Percentiles rank a stretch among this genome's conserved stretches.
Conservation (phyloP, 768 basidiomycete species). For the Boletus vinaceobasis region DNA sequence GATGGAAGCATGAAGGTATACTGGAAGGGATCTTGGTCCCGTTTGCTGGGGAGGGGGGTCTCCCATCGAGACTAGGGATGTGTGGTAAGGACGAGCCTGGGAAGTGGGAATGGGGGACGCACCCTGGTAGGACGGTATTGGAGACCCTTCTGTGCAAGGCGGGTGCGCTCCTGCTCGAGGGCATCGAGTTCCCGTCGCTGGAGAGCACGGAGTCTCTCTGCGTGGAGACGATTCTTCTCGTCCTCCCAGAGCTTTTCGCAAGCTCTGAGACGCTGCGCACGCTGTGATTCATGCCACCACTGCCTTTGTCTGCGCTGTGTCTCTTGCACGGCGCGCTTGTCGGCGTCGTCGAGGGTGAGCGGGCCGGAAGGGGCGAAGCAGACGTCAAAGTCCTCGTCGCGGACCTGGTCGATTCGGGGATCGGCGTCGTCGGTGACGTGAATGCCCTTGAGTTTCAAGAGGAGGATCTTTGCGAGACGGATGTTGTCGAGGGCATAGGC, state of each 20-base stretch:
- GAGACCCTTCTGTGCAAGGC: slow-evolving; percentile 10
- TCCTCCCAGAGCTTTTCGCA: slow-evolving; percentile 50
- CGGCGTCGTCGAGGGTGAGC: slow-evolving; percentile 40
- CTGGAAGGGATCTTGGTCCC: slow-evolving; percentile 30
- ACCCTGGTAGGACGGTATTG: slow-evolving; percentile 21
- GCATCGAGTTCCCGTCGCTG: slow-evolving; percentile 31
- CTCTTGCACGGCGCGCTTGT: slow-evolving; percentile 38
- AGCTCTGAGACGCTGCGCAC: slow-evolving; percentile 39
- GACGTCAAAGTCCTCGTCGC: slow-evolving; percentile 44
- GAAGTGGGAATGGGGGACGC: slow-evolving; percentile 1
- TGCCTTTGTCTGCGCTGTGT: slow-evolving; percentile 33
- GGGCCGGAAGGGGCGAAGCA: slow-evolving; percentile 39
- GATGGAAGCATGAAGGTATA: slow-evolving; percentile 32
- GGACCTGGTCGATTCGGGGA: slow-evolving; percentile 60
- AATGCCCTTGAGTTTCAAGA: slow-evolving; percentile 59
- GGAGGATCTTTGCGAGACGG: slow-evolving; percentile 59
- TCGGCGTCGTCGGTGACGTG: slow-evolving; percentile 57
- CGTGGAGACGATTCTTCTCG: slow-evolving; percentile 42
- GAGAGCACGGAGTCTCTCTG: slow-evolving; percentile 35
- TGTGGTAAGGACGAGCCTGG: not conserved
- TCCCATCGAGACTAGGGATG: slow-evolving; percentile 18
- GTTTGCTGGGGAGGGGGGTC: slow-evolving; percentile 1
- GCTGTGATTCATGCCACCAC: slow-evolving; percentile 34
- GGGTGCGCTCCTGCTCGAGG: slow-evolving; percentile 29
- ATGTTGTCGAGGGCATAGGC: slow-evolving; percentile 69